These are phyloP conservation scores for Discostella pseudostelligera DNA, from an alignment of 108 stramenopile genomes.

Conservation along the genomic window DNA sequence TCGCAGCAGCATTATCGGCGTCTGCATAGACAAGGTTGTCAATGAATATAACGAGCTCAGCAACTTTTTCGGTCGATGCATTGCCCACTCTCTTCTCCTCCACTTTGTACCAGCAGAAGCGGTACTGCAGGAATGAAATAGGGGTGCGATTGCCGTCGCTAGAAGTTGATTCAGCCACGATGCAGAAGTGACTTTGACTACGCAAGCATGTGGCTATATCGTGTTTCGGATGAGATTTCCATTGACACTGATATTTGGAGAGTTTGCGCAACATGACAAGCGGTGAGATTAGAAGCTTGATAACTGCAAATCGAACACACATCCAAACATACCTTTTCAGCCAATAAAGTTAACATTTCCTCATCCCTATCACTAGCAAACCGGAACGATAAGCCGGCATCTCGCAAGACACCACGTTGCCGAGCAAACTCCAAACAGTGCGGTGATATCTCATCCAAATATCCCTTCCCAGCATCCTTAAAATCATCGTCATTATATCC, in stretches of 20 bases:
- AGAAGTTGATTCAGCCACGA: conserved; percentile 31
- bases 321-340: conserved; percentile 23
- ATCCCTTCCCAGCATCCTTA: conserved; percentile 39
- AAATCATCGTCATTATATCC: conserved; percentile 45
- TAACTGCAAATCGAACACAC: not conserved
- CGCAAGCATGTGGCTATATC: conserved; percentile 26
- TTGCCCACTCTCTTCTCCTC: conserved; percentile 28
- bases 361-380: conserved; percentile 27
- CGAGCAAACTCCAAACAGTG: conserved; percentile 31
- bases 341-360: conserved; percentile 6
- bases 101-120: conserved; percentile 53
- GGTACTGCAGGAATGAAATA: conserved; percentile 43
- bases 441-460: conserved; percentile 16
- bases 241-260: conserved; percentile 22
- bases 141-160: not conserved
- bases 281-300: not conserved
- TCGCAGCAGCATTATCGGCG: conserved; percentile 2
- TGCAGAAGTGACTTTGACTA: conserved; percentile 33
- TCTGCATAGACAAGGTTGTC: conserved; percentile 45
- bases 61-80: conserved; percentile 29
- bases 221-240: conserved; percentile 21
- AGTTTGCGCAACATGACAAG: not conserved
- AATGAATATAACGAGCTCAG: conserved; percentile 61
- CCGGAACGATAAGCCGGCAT: conserved; percentile 27
- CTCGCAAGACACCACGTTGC: conserved; percentile 20